Conservation (phyloP, 2,329 filamentous ascomycete genomes). For the Alternaria arborescens region DNA sequence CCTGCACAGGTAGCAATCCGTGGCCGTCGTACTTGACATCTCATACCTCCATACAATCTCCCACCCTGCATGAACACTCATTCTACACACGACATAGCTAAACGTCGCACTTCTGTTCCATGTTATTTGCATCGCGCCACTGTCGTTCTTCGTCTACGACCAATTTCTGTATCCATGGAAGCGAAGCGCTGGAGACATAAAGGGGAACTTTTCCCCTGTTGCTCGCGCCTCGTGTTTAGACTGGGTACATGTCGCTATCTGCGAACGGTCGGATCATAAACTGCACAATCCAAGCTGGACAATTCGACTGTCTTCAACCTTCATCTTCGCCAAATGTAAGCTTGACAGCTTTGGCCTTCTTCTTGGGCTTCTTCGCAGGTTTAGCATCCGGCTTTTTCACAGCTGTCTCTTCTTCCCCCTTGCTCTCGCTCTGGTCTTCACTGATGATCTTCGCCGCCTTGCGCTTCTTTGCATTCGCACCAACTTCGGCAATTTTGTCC, state of each 20-base stretch:
- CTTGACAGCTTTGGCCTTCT: constrained; percentile 49
- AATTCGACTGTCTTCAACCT: constrained; percentile 21
- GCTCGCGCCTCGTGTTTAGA: too few relatives aligned
- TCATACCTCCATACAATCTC: neutral
- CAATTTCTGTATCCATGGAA: neutral
- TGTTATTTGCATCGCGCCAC: neutral
- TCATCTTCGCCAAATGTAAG: constrained; percentile 50
- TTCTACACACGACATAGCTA: neutral
- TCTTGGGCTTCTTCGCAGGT: constrained; percentile 44
- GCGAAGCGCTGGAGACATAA: neutral
- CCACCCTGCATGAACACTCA: neutral
- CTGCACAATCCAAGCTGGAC: neutral
- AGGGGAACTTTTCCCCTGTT: neutral
- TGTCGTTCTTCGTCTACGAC: neutral
- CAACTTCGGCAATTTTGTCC: constrained; percentile 46
- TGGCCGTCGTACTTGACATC: neutral
- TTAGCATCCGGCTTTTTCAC: constrained; percentile 24
- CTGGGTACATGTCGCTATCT: neutral
- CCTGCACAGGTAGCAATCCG: neutral
- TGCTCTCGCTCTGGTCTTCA: constrained; percentile 37
- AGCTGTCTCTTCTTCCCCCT: constrained; percentile 19
- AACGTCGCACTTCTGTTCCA: neutral
- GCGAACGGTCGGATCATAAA: neutral
- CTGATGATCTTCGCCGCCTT: constrained; percentile 49
- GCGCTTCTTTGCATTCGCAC: constrained; percentile 46